phyloP scores from a whole-genome alignment of 202 grass and related monocot genomes.

The Dendrocalamus latiflorus region DNA sequence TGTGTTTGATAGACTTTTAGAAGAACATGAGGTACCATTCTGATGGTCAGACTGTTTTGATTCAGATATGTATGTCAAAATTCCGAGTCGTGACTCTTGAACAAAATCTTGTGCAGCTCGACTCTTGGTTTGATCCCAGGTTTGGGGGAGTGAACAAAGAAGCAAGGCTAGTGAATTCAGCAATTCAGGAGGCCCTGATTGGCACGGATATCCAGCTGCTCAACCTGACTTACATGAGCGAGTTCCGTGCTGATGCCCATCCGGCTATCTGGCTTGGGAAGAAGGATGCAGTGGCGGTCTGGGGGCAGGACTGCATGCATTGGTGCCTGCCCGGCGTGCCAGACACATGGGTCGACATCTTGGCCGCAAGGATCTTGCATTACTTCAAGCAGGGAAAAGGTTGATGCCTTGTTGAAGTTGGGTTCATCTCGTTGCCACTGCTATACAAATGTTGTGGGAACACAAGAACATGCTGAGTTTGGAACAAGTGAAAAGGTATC shows the following conservation, averaged over 20 bases:
- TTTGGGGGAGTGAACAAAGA: constrained; percentile 77
- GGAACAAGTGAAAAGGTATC: not conserved
- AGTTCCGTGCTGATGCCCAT: constrained; percentile 87
- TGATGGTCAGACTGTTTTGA: not conserved
- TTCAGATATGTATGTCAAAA: not conserved
- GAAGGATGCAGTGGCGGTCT: too few species aligned
- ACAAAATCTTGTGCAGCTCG: constrained; percentile 44
- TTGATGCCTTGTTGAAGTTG: not conserved
- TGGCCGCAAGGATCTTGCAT: constrained; percentile 59
- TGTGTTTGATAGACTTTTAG: constrained; percentile 51
- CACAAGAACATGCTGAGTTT: not conserved
- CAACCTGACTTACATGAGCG: constrained; percentile 87
- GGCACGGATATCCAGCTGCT: constrained; percentile 55
- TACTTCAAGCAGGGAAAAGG: constrained; percentile 28
- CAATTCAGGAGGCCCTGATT: constrained; percentile 44
- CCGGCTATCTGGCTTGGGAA: too few species aligned
- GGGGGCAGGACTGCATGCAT: constrained; percentile 97
- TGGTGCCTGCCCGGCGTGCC: constrained; percentile 95
- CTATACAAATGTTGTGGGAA: not conserved
- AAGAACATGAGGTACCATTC: constrained; percentile 59
- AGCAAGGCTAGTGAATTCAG: constrained; percentile 54
- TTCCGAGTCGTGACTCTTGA: not conserved
- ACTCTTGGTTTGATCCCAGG: constrained; percentile 72
- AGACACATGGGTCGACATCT: constrained; percentile 82
- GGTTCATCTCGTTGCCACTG: not conserved